Percentiles rank a stretch among this genome's conserved stretches.
Evolutionary conservation across 139 green algal species (phyloP).

Genomic region (Picocystis salinarum): DNA sequence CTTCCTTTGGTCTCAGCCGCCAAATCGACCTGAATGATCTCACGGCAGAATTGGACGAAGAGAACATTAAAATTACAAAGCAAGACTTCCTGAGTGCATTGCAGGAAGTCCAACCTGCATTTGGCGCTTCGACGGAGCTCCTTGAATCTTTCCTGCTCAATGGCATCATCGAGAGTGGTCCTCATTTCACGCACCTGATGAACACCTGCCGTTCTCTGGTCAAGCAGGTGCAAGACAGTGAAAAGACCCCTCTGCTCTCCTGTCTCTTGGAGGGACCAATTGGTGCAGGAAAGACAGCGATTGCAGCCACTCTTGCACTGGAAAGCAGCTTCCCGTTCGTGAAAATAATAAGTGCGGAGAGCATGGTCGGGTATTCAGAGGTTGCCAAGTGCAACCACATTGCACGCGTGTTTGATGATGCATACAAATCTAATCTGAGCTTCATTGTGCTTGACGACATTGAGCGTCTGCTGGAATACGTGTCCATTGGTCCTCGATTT

Average conservation of each 20-base stretch:
- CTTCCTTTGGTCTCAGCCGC: conserved; percentile 77
- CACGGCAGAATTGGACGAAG: conserved; percentile 71
- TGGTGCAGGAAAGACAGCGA: conserved; percentile 81
- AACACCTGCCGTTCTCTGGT: conserved; percentile 15
- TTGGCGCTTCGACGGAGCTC: conserved; percentile 65
- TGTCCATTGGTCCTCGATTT: conserved; percentile 88
- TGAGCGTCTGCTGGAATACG: conserved; percentile 93
- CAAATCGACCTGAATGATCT: conserved; percentile 82
- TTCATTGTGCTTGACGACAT: conserved; percentile 92
- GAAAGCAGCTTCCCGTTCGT: conserved; percentile 80
- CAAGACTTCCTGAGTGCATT: conserved; percentile 75
- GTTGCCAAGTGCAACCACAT: background rate
- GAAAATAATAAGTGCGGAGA: conserved; percentile 66
- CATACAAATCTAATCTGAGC: conserved; percentile 54
- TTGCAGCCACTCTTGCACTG: conserved; percentile 70
- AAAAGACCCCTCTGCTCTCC: conserved; percentile 65
- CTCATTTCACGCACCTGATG: conserved; percentile 55
- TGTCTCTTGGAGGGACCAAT: conserved; percentile 64
- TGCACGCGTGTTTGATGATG: conserved; percentile 72
- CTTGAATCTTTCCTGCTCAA: conserved; percentile 62
- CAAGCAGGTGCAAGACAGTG: conserved; percentile 19
- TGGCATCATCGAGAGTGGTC: conserved; percentile 72
- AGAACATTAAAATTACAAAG: conserved; percentile 81
- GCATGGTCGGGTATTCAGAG: conserved; percentile 59
- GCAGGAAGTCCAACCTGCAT: conserved; percentile 85